Conservation (phyloP, 805 yeast genomes). For the Cyberlindnera sargentensis region DNA sequence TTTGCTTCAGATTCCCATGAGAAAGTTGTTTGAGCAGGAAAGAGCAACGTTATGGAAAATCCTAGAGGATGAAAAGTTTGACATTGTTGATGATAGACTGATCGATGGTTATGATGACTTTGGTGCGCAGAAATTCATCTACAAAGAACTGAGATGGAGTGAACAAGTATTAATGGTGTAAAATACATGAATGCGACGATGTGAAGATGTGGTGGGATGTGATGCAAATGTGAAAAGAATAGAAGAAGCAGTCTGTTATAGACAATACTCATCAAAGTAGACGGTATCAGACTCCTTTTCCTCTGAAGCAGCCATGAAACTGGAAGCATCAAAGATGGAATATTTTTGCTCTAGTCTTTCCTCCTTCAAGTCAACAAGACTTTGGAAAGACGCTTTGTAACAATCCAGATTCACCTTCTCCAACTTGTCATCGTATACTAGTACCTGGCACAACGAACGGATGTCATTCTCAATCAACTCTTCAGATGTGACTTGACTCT, state of each 20-base stretch:
- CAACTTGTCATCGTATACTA: constrained; percentile 78
- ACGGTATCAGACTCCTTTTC: constrained; percentile 31
- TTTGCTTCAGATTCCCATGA: constrained; percentile 67
- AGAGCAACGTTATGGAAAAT: constrained; percentile 54
- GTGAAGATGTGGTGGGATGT: constrained; percentile 16
- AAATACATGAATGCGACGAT: background rate
- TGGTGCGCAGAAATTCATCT: constrained; percentile 59
- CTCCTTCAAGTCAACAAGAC: constrained; percentile 58
- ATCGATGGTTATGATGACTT: constrained; percentile 76
- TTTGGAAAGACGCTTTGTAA: constrained; percentile 79
- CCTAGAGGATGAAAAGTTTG: constrained; percentile 29
- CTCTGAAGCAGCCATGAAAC: constrained; percentile 31
- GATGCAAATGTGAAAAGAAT: too few relatives aligned
- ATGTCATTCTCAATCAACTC: constrained; percentile 72
- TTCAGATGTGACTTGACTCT: constrained; percentile 71
- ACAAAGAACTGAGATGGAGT: constrained; percentile 26
- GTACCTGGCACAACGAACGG: constrained; percentile 77
- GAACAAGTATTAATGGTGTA: too few relatives aligned
- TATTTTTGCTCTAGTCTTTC: constrained; percentile 23
- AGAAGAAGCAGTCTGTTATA: constrained; percentile 10
- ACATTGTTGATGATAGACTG: constrained; percentile 26
- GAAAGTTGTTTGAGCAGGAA: constrained; percentile 60
- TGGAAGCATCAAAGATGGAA: constrained; percentile 37
- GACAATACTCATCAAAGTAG: constrained; percentile 43
- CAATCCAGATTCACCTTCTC: constrained; percentile 57